Percentiles rank a stretch among this genome's conserved stretches.
These are phyloP conservation scores for Zopfochytrium polystomum DNA, from an alignment of 371 early-diverging fungal genomes.

Conservation along the genomic window DNA sequence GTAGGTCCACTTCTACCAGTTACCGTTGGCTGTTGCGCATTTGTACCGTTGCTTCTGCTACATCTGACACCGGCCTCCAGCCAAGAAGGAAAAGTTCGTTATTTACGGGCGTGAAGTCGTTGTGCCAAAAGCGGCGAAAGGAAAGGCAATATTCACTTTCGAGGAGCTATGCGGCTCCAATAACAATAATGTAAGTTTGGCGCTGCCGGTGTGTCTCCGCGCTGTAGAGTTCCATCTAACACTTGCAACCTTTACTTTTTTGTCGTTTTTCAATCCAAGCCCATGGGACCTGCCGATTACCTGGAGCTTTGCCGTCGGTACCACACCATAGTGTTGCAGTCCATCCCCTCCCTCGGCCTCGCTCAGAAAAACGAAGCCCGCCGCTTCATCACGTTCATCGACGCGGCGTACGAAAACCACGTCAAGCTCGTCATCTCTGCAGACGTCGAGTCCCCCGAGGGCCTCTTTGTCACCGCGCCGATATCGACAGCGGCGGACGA, in stretches of 20 bases:
- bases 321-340: constrained; percentile 72
- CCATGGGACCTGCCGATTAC: constrained; percentile 92
- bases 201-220: no score
- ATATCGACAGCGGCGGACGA: no score
- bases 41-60: no score
- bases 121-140: constrained; percentile 38
- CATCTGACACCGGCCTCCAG: constrained; percentile 1
- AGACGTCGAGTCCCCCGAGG: constrained; percentile 64
- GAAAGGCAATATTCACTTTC: constrained; percentile 76
- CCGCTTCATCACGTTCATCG: constrained; percentile 90
- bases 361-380: constrained; percentile 82
- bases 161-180: constrained; percentile 77
- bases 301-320: constrained; percentile 68
- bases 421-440: constrained; percentile 56
- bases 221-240: no score
- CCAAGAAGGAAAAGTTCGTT: constrained; percentile 48
- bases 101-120: constrained; percentile 62
- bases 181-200: no score
- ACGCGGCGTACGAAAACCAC: constrained; percentile 84
- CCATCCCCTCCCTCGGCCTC: constrained; percentile 78
- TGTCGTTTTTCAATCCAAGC: no score
- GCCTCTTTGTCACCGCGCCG: no score
- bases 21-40: background rate
- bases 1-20: no score
- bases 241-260: no score